These are phyloP conservation scores for Casuarina cunninghamiana DNA, from an alignment of 306 rosid species.

Conservation along the genomic window DNA sequence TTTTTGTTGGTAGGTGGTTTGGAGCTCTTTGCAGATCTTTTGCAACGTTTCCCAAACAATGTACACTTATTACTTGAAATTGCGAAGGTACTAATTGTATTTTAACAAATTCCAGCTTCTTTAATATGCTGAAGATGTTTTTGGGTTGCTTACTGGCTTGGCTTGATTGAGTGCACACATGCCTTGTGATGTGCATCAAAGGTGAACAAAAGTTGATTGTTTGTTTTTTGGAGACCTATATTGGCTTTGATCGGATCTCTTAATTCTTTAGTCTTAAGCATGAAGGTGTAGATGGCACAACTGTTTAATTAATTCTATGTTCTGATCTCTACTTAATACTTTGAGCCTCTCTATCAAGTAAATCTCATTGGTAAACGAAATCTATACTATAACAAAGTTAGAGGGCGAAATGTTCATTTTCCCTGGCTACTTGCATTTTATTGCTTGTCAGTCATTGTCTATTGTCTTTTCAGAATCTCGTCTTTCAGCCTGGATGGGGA, in stretches of 20 bases:
- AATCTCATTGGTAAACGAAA: neutral
- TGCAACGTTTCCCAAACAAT: constrained; percentile 94
- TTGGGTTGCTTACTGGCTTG: neutral
- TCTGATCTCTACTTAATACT: neutral
- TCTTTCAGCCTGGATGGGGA: neutral
- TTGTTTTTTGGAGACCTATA: neutral
- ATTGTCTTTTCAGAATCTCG: neutral
- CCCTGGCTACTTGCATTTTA: neutral
- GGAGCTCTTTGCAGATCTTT: constrained; percentile 81
- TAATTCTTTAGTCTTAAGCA: neutral
- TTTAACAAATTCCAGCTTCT: constrained; percentile 12
- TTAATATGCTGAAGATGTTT: constrained; percentile 11
- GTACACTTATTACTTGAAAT: constrained; percentile 83
- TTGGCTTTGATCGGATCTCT: neutral
- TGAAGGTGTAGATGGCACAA: neutral
- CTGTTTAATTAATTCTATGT: neutral
- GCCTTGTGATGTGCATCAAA: neutral
- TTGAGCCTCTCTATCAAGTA: neutral
- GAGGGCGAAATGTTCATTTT: neutral
- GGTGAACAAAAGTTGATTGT: neutral
- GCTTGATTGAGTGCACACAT: neutral
- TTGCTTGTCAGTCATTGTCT: neutral
- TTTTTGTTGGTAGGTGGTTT: constrained; percentile 75
- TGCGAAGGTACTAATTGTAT: constrained; percentile 72
- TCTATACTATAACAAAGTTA: neutral